Base-by-base conservation (phyloP, 225 moss, liverwort and hornwort species). In the Physcomitrium patens region DNA sequence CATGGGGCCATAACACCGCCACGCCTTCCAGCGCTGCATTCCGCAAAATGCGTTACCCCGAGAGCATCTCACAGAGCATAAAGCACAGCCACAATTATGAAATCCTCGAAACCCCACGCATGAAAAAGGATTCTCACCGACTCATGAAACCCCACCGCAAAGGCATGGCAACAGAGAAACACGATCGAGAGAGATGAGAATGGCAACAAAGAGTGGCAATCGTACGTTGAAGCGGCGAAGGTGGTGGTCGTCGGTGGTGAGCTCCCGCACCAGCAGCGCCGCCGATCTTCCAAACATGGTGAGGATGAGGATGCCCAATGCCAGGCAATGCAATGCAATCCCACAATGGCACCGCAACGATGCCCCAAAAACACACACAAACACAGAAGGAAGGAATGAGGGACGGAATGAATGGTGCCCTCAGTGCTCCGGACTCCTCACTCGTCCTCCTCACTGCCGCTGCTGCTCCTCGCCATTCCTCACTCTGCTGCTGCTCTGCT, bases 171-270 rank as follows among this genome's bases (percentile, higher is more conserved):
- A 12, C 22, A 37, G 16, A 54, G 61, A 41, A 47, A 41, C 31
- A 37, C n/a, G n/a, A n/a, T n/a, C n/a, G n/a, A 4, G 8, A 45
- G 58, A 15, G 2, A 9, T 20, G 26, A 7, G 27, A 57, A 5
- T 27, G 46, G 8, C 23, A 61, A 67, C 15, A 57, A 15, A 49
- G 31, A 17, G 10, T 8, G 10, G 8, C 2, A 52, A 0, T 51
- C 47, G 19, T 72, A 88, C 88, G 71, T 88, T 88, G 78, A 88
- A 88, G 78, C 88, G 88, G 70, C 88, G 88, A 70, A 88, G 81
- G 53, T 88, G 82, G 47, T 80, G 68, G 67, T 85, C 85, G 54
- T 85, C 88, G 37, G 69, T 76, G 69, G 80, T 78, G 8, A 88
- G 71, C 53, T 88, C 85, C 60, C 85, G 85, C 41, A 88, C 85